Base-by-base conservation (phyloP, 2,329 filamentous ascomycete species). In the Fusarium sp. region DNA sequence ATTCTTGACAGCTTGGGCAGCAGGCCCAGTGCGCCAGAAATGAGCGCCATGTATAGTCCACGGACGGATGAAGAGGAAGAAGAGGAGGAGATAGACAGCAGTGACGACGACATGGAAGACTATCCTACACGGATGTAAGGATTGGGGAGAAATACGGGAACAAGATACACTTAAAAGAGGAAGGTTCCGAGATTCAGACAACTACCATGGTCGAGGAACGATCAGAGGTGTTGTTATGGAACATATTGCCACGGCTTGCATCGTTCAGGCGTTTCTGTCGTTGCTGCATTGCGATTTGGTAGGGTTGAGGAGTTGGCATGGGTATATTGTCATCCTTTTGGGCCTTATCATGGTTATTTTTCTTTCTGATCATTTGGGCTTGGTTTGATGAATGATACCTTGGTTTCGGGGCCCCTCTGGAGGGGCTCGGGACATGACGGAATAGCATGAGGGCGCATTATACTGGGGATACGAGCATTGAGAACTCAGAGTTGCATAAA, bases 41-140 rank as follows among this genome's bases (percentile, higher is more conserved):
- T 83, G 28, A 89, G 86, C 75, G 84, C 83, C 7, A 83, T 84
- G 42, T 86, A 88, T 63, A 90, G 88, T 62, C 88, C 88, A 58
- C 82, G 82, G 37, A 85, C 83, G 40, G 84, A 83, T 49, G 85
- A 84, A 30, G 84, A 83, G 25, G 87, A 87, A 21, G 62, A 69
- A 9, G 67, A 69, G 9, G 52, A 59, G 40, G 67, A 83, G 50
- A 85, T 84, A 25, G 87, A 87, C 50, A 88, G 85, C 71, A 89
- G 86, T 63, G 88, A 89, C 58, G 88, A 90, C 50, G 86, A 86
- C 16, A 87, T 88, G 81, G 88, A 89, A 69, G 87, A 88, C 35
- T 80, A 78, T 73, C 65, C 74, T n/a, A 25, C 75, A n/a, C 66
- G 73, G 47, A 75, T 76, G 73, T 74, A 65, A 13, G 44, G 37